Conservation (phyloP, 805 yeast species). For the Trichomonascus vanleenenianus region DNA sequence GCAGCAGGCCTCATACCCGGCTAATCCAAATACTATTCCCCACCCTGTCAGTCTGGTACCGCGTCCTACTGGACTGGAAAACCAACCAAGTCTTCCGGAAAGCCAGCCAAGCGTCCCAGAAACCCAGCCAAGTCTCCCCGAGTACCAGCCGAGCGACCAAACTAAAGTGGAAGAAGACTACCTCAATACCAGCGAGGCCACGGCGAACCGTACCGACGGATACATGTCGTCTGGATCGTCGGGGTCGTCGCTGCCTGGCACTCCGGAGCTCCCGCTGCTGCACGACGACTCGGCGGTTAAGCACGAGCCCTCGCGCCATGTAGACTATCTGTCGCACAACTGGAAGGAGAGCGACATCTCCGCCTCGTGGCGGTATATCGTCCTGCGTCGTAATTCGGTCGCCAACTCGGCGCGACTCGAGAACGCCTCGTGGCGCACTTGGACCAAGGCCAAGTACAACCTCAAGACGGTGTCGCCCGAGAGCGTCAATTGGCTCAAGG, state of each 20-base stretch:
- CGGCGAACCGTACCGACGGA: conserved; percentile 1
- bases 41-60: too few relatives aligned
- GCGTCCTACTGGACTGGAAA: too few relatives aligned
- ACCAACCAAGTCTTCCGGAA: too few relatives aligned
- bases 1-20: not conserved
- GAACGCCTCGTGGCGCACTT: conserved; percentile 89
- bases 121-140: too few relatives aligned
- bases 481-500: conserved; percentile 92
- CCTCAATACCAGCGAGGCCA: not conserved
- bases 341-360: conserved; percentile 95
- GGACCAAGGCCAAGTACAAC: conserved; percentile 73
- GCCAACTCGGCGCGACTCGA: conserved; percentile 76
- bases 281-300: conserved; percentile 71
- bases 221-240: conserved; percentile 1
- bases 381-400: conserved; percentile 70
- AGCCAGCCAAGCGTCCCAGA: too few relatives aligned
- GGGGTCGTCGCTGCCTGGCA: conserved; percentile 18
- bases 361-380: conserved; percentile 92
- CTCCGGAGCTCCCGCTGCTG: conserved; percentile 18
- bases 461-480: conserved; percentile 80
- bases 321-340: conserved; percentile 88
- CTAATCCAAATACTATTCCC: too few relatives aligned
- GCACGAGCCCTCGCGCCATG: conserved; percentile 80
- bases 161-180: not conserved
- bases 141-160: not conserved